phyloP scores from a whole-genome alignment of 192 early-diverging fungal genomes.

The Umbelopsis vinacea region DNA sequence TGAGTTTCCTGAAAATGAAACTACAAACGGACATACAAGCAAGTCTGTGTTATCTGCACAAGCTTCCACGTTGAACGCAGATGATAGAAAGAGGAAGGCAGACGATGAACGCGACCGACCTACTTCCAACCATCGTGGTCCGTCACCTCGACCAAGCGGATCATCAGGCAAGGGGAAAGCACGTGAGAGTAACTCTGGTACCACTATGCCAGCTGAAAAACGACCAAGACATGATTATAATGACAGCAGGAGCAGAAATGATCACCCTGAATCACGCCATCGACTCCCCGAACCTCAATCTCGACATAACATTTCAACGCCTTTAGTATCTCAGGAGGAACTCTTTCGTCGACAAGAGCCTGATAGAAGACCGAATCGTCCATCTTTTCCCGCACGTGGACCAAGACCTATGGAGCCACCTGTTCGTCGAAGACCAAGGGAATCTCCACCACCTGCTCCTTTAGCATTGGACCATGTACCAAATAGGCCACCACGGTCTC shows the following conservation, averaged over 20 bases:
- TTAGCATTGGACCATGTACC: background rate
- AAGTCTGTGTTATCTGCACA: background rate
- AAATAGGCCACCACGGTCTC: background rate
- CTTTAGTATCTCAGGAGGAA: background rate
- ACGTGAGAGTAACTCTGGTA: background rate
- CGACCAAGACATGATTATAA: background rate
- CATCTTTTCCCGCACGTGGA: background rate
- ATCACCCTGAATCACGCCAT: background rate
- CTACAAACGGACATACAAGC: background rate
- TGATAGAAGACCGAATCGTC: conserved; percentile 4
- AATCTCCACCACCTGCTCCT: background rate
- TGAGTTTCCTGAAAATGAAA: background rate
- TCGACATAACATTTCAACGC: background rate
- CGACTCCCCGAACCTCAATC: background rate
- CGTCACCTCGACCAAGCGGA: background rate
- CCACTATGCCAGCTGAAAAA: background rate
- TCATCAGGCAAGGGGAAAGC: background rate
- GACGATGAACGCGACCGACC: background rate
- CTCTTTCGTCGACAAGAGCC: background rate
- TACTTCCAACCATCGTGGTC: background rate
- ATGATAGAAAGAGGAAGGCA: background rate
- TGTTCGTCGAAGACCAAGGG: background rate
- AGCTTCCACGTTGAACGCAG: background rate
- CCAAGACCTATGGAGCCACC: background rate
- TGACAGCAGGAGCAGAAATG: background rate